Evolutionary conservation across 2,329 filamentous ascomycete genomes (phyloP), one percentile per base, ranked within the genome.

Genomic region (Diaporthe amygdali): DNA sequence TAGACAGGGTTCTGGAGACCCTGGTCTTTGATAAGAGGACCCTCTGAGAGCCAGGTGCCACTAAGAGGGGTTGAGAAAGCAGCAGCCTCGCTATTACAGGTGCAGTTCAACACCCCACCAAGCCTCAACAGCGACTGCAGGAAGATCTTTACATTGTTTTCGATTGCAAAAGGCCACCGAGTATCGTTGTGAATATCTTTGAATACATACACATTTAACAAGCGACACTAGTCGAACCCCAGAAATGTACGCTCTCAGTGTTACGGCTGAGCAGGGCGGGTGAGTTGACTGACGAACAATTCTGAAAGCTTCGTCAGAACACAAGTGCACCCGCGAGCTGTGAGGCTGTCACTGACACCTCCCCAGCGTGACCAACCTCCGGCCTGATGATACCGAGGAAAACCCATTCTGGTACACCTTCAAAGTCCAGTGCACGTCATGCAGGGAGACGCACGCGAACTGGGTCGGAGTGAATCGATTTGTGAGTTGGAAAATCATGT

Each of bases 341-440:
- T 32, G n/a, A n/a, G n/a, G n/a, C n/a, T n/a, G n/a, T n/a, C 41
- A 47, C 68, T 72, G 25, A 72, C 30, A 47, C 7, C 34, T 30
- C 25, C 12, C 12, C 47, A 98, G 96, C 55, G 95, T 99, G 72
- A 98, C 95, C 72, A 93, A 96, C 78, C 90, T 99, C 76, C 92
- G 92, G 70, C 96, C 96, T 9, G 87, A 91, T 76, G 96, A 99
- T 81, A 94, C 91, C 8, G 85, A 91, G 76, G 93, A 94, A 22
- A 89, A 88, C 71, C 94, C 95, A 5, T 99, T 98, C 85, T 97
- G 93, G 88, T 99, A 97, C 85, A 98, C 94, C 64, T 98, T 99
- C 89, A 96, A 93, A 80, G 96, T 99, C 44, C 94, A 98, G 86
- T 99, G 96, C 84, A 98, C 94, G n/a, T 97, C 95, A 68, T 99